These are phyloP conservation scores for Logfia minima DNA, from an alignment of 129 eudicot genomes.

Conservation along the genomic window DNA sequence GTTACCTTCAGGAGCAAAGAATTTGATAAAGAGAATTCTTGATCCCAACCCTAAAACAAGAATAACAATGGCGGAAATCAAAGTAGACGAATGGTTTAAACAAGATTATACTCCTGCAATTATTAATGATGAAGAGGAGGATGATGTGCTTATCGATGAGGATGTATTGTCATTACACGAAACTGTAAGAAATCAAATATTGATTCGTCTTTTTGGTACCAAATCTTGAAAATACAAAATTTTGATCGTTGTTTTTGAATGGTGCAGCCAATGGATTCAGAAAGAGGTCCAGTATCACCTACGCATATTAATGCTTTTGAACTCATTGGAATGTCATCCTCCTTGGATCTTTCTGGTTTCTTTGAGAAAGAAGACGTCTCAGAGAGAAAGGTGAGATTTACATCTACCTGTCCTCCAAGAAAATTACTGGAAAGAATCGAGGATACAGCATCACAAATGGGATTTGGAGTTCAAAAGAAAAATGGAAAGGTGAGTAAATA, in stretches of 20 bases:
- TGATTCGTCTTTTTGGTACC: background rate
- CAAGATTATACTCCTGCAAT: conserved; percentile 62
- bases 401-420: conserved; percentile 69
- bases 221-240: conserved; percentile 12
- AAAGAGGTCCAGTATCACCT: conserved; percentile 60
- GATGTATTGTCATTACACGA: conserved; percentile 62
- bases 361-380: conserved; percentile 95
- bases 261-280: conserved; percentile 54
- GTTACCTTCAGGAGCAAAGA: conserved; percentile 76
- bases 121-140: conserved; percentile 77
- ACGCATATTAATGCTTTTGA: conserved; percentile 80
- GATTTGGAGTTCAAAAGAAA: conserved; percentile 81
- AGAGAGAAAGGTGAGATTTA: conserved; percentile 90
- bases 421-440: conserved; percentile 73
- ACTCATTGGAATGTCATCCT: conserved; percentile 94
- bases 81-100: conserved; percentile 75
- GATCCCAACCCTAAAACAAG: conserved; percentile 81
- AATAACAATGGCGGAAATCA: conserved; percentile 67
- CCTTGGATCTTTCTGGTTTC: conserved; percentile 82
- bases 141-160: conserved; percentile 48
- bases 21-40: conserved; percentile 74
- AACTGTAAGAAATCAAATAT: conserved; percentile 31
- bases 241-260: conserved; percentile 14
- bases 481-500: conserved; percentile 69
- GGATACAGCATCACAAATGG: conserved; percentile 70